Evolutionary conservation across 441 rosid genomes (phyloP), one percentile per base, ranked within the genome.

Genomic region (Pelargonium australe): DNA sequence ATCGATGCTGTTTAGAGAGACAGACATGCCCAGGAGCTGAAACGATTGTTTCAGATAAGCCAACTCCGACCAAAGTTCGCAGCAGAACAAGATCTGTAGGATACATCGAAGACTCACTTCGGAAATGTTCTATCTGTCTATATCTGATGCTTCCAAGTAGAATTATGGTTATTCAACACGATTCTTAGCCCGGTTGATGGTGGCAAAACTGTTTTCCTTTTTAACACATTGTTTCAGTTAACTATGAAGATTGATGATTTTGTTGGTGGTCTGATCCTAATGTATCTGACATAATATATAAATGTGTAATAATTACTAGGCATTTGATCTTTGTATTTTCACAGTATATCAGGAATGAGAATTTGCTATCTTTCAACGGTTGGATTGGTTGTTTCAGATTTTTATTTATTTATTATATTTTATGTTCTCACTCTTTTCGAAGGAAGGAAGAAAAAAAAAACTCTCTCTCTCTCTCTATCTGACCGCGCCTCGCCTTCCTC

Each of bases 241-340:
- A 53, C 68, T 65, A 41, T 55, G 14, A 6, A 65, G 74, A 67
- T 79, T 60, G 64, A 68, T 60, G 10, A 25, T 60, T 60, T 77
- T 80, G 67, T 63, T 67, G 57, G 40, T 23, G 77, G 63, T 73
- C 69, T 62, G 68, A 73, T 74, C 23, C 45, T 71, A 45, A 6
- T 75, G 77, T 62, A 78, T 70, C 71, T 68, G 73, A 63, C 20
- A 37, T 40, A 8, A 60, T 60, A 11, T 20, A 70, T 68, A 47
- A 68, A 73, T 68, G 73, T 78, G 72, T 71, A 74, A 70, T 62
- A 44, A 41, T 23, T 49, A 49, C 43, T 40, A 40, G 43, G 57
- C n/a, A 49, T 49, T 49, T 49, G 57, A 49, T 49, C 17, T 2
- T 63, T 63, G 17, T 63, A 3, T 63, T 63, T 63, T 31, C 20